Evolutionary conservation across 768 basidiomycete genomes (phyloP).

Genomic region (Xanthoconium stramineum): DNA sequence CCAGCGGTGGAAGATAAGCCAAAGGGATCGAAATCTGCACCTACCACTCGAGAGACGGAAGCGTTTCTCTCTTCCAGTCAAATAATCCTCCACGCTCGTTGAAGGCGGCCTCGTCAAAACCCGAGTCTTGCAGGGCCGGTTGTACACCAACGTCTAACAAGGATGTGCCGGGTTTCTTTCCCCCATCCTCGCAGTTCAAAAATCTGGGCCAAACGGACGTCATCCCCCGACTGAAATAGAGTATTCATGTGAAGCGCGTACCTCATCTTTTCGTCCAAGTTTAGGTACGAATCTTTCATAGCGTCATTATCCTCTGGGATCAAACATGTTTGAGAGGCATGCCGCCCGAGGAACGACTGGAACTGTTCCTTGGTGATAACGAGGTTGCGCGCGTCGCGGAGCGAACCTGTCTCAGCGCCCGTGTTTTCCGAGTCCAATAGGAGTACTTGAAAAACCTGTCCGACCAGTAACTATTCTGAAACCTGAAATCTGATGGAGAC

Average conservation of each 20-base stretch:
- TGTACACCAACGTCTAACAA: neutral
- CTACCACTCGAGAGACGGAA: neutral
- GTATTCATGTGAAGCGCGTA: neutral
- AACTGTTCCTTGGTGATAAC: constrained; percentile 19
- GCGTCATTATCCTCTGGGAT: constrained; percentile 1
- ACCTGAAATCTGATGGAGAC: neutral
- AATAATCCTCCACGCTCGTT: constrained; percentile 1
- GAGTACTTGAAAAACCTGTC: constrained; percentile 36
- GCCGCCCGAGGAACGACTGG: neutral
- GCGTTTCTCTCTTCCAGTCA: neutral
- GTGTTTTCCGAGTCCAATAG: constrained; percentile 36
- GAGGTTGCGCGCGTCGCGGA: constrained; percentile 35
- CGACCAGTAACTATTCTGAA: constrained; percentile 2
- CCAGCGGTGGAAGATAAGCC: no score
- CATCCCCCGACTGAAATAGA: no score
- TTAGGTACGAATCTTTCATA: constrained; percentile 7
- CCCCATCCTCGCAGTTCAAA: neutral
- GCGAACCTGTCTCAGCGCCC: constrained; percentile 27
- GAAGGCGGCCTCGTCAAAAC: neutral
- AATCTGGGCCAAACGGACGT: neutral
- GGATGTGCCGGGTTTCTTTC: constrained; percentile 1
- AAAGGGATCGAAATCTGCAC: neutral
- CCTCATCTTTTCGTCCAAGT: constrained; percentile 3
- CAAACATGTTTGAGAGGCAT: neutral
- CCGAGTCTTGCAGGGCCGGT: neutral